Base-by-base conservation (phyloP, 2,329 filamentous ascomycete genomes). In the Tolypocladium capitatum region DNA sequence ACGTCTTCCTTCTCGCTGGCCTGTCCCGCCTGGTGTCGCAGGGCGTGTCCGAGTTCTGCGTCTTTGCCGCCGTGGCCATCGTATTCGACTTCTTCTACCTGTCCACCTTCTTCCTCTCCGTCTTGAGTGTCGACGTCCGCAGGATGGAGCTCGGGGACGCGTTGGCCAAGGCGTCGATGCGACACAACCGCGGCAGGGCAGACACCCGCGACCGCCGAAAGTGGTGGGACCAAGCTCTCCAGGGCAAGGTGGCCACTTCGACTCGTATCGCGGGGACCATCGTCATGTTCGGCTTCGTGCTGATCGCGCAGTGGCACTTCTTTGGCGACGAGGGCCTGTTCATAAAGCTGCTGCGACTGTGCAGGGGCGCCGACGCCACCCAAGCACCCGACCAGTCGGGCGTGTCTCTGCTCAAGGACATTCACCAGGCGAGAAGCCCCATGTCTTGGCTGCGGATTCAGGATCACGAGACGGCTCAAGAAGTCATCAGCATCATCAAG, bases 231-330 rank as follows among this genome's bases (percentile, higher is more conserved):
- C 74, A 75, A 6, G 56, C 86, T n/a, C 62, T 81, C 3, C 74
- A 78, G 45, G 81, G 83, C n/a, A 78, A 76, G 30, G 67, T 80
- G 5, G 78, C 83, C 8, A 68, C 85, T 51, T 86, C 81, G 35
- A 89, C 85, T 2, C 75, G 86, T 30, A 80, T 89, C 54, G 84
- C 84, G 3, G 85, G 86, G 1, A 85, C 84, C 0, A 73, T 83
- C 13, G 80, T 88, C 30, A 81, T 87, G 61, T 67, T 87, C 21
- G 80, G 79, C 2, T 86, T 88, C 53, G 76, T 90, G 7, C 59
- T 88, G 16, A 78, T 83, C 40, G 78, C 86, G 1, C 86, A 90
- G 55, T 86, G 81, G 73, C 86, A 90, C 57, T 89, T 89, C 54
- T 84, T 85, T 52, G 81, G 83, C 42, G 74, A 74, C 43, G 73